These are phyloP conservation scores for Corchorus capsularis DNA, from an alignment of 345 rosid genomes.

Conservation along the genomic window DNA sequence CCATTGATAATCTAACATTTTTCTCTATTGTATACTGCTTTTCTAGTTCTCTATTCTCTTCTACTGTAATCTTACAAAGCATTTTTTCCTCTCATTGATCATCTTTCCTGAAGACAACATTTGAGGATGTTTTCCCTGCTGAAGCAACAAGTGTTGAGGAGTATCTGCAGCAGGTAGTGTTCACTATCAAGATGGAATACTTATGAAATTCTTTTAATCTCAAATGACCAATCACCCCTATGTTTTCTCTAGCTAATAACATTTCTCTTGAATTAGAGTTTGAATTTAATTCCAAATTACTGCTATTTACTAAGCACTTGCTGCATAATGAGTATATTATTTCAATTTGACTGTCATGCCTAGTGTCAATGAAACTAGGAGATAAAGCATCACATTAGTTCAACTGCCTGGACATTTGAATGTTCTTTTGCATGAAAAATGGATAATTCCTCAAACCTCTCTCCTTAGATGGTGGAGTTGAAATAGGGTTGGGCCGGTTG, in stretches of 20 bases:
- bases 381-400: not conserved
- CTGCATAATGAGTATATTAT: not conserved
- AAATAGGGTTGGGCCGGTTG: not conserved
- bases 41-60: slow-evolving; percentile 15
- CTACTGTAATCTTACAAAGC: not conserved
- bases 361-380: not conserved
- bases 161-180: slow-evolving; percentile 87
- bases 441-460: not conserved
- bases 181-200: slow-evolving; percentile 14
- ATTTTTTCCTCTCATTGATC: slow-evolving; percentile 3
- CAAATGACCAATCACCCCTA: not conserved
- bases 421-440: slow-evolving; percentile 7
- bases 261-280: slow-evolving; percentile 6
- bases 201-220: not conserved
- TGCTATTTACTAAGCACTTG: not conserved
- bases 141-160: slow-evolving; percentile 96
- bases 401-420: not conserved
- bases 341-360: not conserved
- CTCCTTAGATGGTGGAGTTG: not conserved
- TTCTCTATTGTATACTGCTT: not conserved
- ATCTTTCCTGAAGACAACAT: slow-evolving; percentile 61
- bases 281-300: not conserved
- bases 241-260: not conserved
- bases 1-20: slow-evolving; percentile 1
- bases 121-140: slow-evolving; percentile 97